Base-by-base conservation (phyloP, 805 yeast genomes). In the Wickerhamiella qilinensis region DNA sequence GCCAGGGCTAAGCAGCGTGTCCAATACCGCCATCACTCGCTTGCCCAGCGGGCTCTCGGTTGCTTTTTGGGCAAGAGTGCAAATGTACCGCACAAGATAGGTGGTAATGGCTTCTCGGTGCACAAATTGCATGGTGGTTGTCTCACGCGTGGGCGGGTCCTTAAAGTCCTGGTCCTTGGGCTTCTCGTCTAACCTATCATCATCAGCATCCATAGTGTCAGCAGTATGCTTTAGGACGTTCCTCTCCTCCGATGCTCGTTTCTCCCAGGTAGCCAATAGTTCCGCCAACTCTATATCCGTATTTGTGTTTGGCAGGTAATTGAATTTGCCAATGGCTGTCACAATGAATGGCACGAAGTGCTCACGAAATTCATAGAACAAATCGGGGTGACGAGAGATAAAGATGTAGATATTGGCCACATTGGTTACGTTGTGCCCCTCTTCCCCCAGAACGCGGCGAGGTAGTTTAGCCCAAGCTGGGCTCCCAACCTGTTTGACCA, bases 391-490 rank as follows among this genome's bases (percentile, higher is more conserved):
- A 37, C 76, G 78, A 25, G 83, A 83, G 56, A 91, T 73, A 49
- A 88, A 84, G 52, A 84, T 93, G 48, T 84, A 91, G 11, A 91
- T 80, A 43, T 82, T 80, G 43, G 82, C 63, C 29, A 86, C 94
- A 51, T 84, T 94, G 2, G 77, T 73, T 3, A 84, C 85, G 50
- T 75, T 84, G 53, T 77, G 80, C 0, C 91, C 88, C 51, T 85
- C 93, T 53, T 93, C 97, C 2, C 86, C 76, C 12, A 91, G 65
- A 2, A 88, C 91, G 38, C 96, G 68, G 46, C 96, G 75, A 0
- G 95, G 94, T 86, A 94, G 85, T 47, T 82, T 86, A 37, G 91
- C 70, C 97, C 97, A 91, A 43, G 68, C 62, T 6, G 74, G 69
- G 2, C 67, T 50, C 4, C 63, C 63, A 58, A 80, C 69, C 38